A percentile compares a stretch with the other conserved stretches of the same genome.
Conservation (phyloP, 441 rosid species). For the Brassica hybrid region DNA sequence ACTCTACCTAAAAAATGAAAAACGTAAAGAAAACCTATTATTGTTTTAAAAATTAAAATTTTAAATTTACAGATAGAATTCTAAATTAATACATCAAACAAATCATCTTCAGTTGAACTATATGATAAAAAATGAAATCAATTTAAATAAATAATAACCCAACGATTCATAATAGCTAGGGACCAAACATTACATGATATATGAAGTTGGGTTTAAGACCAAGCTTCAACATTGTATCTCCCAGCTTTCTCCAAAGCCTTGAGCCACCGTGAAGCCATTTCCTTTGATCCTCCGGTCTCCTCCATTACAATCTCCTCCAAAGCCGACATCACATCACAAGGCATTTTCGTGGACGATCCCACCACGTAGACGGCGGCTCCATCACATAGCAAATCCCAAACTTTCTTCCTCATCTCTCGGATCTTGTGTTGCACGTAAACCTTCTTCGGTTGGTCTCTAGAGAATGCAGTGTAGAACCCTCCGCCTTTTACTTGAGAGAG, state of each 20-base stretch:
- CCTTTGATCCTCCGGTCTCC: conserved; percentile 71
- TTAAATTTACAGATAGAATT: background rate
- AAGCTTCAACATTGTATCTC: conserved; percentile 93
- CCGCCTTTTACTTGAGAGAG: conserved; percentile 82
- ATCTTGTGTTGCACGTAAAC: conserved; percentile 90
- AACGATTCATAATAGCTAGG: conserved; percentile 4
- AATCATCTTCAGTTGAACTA: background rate
- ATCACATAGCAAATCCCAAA: conserved; percentile 64
- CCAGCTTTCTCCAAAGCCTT: conserved; percentile 79
- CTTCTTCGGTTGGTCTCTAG: conserved; percentile 91
- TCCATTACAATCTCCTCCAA: conserved; percentile 72
- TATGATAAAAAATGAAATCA: background rate
- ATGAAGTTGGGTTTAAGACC: conserved; percentile 61
- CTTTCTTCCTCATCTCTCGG: conserved; percentile 58
- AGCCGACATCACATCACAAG: conserved; percentile 72
- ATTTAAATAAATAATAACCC: conserved; percentile 5
- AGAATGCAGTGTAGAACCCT: conserved; percentile 83
- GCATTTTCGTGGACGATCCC: conserved; percentile 97
- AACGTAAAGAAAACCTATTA: background rate
- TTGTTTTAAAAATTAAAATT: background rate
- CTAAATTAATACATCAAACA: background rate
- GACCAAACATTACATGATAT: conserved; percentile 1
- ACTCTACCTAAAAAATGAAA: background rate
- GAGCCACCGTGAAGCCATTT: conserved; percentile 61
- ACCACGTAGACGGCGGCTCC: conserved; percentile 84